These are phyloP conservation scores for Lagenaria siceraria DNA, from an alignment of 306 rosid genomes.

Conservation along the genomic window DNA sequence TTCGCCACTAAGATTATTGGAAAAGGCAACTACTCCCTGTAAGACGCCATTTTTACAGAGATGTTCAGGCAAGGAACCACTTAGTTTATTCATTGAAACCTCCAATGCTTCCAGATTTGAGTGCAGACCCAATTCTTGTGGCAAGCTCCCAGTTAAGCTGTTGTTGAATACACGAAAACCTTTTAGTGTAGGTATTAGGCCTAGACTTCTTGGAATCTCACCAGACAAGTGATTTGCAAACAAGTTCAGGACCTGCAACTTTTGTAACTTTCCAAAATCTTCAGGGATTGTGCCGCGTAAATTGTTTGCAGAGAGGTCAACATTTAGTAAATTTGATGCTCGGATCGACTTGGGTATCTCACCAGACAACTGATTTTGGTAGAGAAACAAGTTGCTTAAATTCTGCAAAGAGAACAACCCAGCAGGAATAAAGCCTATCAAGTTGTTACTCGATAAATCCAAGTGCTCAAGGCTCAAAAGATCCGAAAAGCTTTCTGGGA, in stretches of 20 bases:
- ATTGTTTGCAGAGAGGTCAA: conserved; percentile 50
- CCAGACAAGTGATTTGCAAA: conserved; percentile 43
- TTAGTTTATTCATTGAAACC: conserved; percentile 44
- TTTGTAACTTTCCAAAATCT: conserved; percentile 38
- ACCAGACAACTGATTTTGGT: conserved; percentile 40
- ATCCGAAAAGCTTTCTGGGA: conserved; percentile 32
- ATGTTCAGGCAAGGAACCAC: conserved; percentile 54
- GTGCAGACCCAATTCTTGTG: conserved; percentile 49
- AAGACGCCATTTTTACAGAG: conserved; percentile 45
- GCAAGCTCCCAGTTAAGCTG: conserved; percentile 62
- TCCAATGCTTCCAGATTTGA: conserved; percentile 52
- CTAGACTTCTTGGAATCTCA: conserved; percentile 46
- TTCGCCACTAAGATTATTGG: conserved; percentile 40
- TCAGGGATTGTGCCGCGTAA: conserved; percentile 51
- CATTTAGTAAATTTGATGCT: conserved; percentile 21
- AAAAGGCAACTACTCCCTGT: conserved; percentile 40
- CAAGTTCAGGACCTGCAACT: conserved; percentile 26
- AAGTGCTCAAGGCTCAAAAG: conserved; percentile 34
- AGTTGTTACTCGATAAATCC: conserved; percentile 37
- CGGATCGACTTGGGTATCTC: conserved; percentile 37
- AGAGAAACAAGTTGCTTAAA: conserved; percentile 28
- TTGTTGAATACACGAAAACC: conserved; percentile 37
- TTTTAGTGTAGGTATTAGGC: conserved; percentile 27
- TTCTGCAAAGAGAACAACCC: conserved; percentile 34
- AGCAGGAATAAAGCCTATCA: conserved; percentile 51